A percentile compares a stretch with the other conserved stretches of the same genome.
Conservation (phyloP, 305 asterid genomes). For the Solanum aculeatissimum region DNA sequence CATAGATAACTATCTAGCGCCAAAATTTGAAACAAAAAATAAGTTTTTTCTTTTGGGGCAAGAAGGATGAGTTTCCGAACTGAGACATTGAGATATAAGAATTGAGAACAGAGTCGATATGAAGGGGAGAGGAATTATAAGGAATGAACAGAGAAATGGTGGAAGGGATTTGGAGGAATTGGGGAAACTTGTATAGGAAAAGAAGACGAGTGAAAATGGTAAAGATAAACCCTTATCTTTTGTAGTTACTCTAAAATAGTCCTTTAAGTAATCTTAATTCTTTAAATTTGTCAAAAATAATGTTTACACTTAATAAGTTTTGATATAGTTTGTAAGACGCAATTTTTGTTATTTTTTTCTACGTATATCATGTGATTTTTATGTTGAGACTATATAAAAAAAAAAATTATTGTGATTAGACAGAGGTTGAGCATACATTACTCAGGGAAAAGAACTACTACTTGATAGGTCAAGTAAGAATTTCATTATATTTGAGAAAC, state of each 20-base stretch:
- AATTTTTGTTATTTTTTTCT: no score
- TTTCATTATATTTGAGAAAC: no score
- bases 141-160: not conserved
- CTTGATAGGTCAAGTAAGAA: no score
- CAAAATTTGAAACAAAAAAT: not conserved
- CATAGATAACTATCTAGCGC: not conserved
- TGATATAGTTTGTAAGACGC: no score
- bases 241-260: not conserved
- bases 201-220: not conserved
- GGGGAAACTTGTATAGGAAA: not conserved
- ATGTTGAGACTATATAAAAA: no score
- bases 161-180: not conserved
- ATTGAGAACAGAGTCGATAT: not conserved
- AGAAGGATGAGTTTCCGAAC: not conserved
- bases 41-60: not conserved
- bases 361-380: no score
- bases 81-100: not conserved
- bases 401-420: no score
- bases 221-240: not conserved
- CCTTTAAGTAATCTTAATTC: not conserved
- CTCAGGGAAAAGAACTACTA: no score
- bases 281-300: not conserved
- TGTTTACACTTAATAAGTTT: not conserved
- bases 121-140: not conserved
- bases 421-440: no score